Evolutionary conservation across 768 basidiomycete genomes (phyloP).

Genomic region (Saitozyma podzolica): DNA sequence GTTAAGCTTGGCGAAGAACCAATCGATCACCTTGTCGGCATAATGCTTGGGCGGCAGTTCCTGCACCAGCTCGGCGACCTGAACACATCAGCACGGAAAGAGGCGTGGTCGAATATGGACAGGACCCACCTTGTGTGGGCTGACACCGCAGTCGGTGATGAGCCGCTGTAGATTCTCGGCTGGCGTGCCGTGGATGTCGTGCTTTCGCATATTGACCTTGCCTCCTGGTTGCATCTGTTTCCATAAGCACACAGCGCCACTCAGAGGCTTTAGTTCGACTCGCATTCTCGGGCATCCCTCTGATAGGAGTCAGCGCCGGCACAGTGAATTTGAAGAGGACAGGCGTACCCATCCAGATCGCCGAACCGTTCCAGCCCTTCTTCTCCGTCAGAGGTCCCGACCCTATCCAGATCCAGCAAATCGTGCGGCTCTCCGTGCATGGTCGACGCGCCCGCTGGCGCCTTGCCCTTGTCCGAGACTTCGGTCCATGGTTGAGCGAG

Average conservation of each 20-base stretch:
- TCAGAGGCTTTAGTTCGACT: constrained; percentile 4
- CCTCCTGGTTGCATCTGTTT: constrained; percentile 32
- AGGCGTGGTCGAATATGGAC: neutral
- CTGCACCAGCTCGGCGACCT: constrained; percentile 78
- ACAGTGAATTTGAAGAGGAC: too few species aligned
- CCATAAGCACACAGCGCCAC: constrained; percentile 11
- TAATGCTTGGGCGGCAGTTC: constrained; percentile 78
- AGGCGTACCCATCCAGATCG: constrained; percentile 32
- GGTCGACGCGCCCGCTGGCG: constrained; percentile 1
- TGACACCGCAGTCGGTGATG: constrained; percentile 88
- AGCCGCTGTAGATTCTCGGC: constrained; percentile 76
- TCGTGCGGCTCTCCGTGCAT: neutral
- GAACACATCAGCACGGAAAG: neutral
- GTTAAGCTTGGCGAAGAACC: constrained; percentile 67
- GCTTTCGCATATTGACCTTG: constrained; percentile 37
- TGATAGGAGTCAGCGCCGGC: constrained; percentile 4
- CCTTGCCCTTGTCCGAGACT: neutral
- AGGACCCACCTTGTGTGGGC: constrained; percentile 66
- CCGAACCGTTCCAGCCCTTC: constrained; percentile 37
- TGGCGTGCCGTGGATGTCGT: constrained; percentile 56
- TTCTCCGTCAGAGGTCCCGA: neutral
- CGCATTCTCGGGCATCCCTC: constrained; percentile 42
- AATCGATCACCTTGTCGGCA: constrained; percentile 75
- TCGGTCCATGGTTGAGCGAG: neutral
- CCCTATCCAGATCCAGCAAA: constrained; percentile 1